Evolutionary conservation across 805 yeast genomes (phyloP).

Genomic region (Candida morakotiae): DNA sequence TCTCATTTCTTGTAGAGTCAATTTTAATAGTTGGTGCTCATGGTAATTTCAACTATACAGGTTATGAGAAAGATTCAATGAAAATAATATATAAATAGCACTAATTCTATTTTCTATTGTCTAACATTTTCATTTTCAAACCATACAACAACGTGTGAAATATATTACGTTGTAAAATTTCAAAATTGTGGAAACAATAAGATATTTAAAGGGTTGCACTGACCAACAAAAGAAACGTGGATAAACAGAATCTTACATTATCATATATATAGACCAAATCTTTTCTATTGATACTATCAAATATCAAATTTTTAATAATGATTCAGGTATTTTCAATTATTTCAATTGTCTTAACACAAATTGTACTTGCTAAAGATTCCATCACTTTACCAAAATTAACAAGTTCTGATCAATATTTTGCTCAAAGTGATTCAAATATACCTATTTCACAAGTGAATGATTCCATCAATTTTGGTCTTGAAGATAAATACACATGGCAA

Average conservation of each 20-base stretch:
- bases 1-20: too few species aligned
- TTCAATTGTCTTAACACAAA: constrained; percentile 1
- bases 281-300: too few species aligned
- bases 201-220: too few species aligned
- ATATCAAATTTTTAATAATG: too few species aligned
- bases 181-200: background rate
- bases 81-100: too few species aligned
- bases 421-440: constrained; percentile 8
- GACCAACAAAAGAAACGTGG: background rate
- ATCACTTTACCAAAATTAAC: constrained; percentile 6
- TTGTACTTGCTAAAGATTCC: background rate
- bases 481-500: constrained; percentile 17
- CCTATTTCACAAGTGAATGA: constrained; percentile 1
- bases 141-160: too few species aligned
- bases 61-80: too few species aligned
- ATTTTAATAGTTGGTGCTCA: too few species aligned
- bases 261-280: too few species aligned
- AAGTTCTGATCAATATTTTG: constrained; percentile 5
- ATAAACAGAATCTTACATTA: background rate
- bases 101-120: too few species aligned
- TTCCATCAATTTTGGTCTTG: constrained; percentile 20
- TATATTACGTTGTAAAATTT: background rate
- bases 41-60: too few species aligned
- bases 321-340: background rate
- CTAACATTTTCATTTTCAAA: too few species aligned